Conservation (phyloP, 2,329 filamentous ascomycete genomes). For the Beauveria medogensis region DNA sequence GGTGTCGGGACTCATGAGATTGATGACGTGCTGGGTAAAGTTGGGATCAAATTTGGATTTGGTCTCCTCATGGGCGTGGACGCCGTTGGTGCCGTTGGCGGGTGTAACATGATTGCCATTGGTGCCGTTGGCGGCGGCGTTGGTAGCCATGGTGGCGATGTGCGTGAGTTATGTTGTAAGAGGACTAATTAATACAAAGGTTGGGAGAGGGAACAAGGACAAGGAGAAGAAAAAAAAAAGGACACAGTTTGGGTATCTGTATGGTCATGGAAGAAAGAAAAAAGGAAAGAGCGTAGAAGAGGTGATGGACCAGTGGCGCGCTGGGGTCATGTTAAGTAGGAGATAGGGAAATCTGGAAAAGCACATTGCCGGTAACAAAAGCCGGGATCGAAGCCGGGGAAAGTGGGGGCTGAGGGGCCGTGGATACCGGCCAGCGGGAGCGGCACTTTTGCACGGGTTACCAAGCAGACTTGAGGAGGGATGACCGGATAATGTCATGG, state of each 20-base stretch:
- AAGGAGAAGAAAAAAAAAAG: no score
- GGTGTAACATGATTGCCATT: slow-evolving; percentile 13
- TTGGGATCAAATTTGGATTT: slow-evolving; percentile 57
- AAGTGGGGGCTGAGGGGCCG: not conserved
- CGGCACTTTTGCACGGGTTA: not conserved
- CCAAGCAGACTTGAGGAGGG: not conserved
- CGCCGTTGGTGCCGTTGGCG: slow-evolving; percentile 16
- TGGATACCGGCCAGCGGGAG: not conserved
- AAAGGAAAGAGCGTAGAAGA: not conserved
- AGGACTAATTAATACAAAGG: no score
- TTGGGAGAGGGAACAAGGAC: no score
- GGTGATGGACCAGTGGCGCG: not conserved
- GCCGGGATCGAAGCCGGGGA: slow-evolving; percentile 1
- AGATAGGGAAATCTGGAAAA: not conserved
- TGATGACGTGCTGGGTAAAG: slow-evolving; percentile 67
- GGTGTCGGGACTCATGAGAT: slow-evolving; percentile 64
- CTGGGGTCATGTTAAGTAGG: not conserved
- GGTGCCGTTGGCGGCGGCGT: slow-evolving; percentile 10
- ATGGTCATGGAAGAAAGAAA: not conserved
- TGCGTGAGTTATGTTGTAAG: not conserved
- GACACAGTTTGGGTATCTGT: not conserved
- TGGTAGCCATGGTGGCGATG: not conserved
- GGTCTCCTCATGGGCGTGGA: slow-evolving; percentile 18
- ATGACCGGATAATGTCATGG: not conserved
- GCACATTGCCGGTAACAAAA: not conserved